Conservation (phyloP, 2,329 filamentous ascomycete genomes). For the Bimuria novae-zelandiae region DNA sequence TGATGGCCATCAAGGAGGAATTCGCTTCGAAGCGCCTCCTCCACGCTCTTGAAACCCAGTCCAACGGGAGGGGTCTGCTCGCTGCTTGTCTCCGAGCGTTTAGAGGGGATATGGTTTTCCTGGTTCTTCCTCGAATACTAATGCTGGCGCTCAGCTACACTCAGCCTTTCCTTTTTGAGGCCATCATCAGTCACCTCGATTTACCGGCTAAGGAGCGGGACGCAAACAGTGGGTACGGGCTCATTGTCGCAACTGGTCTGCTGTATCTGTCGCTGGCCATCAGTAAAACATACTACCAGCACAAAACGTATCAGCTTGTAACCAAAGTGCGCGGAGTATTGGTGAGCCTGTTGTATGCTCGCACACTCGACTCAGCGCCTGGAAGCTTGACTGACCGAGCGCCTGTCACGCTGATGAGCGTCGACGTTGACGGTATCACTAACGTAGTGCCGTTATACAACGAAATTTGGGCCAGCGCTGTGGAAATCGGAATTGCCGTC, state of each 20-base stretch:
- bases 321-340: constrained; percentile 6
- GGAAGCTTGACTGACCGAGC: neutral
- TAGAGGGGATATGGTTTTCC: neutral
- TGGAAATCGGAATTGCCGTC: constrained; percentile 17
- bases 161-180: constrained; percentile 10
- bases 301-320: constrained; percentile 13
- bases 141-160: constrained; percentile 8
- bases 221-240: constrained; percentile 2
- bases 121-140: constrained; percentile 2
- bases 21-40: constrained; percentile 2
- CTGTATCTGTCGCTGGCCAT: constrained; percentile 7
- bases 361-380: constrained; percentile 2
- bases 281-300: constrained; percentile 12
- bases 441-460: constrained; percentile 12
- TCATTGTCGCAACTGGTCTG: constrained; percentile 11
- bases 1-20: constrained; percentile 5
- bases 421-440: constrained; percentile 10
- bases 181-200: constrained; percentile 2
- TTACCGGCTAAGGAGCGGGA: neutral
- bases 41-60: too few species aligned
- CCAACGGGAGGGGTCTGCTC: neutral
- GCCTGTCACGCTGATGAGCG: constrained; percentile 8
- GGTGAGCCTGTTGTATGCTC: constrained; percentile 8
- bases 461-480: constrained; percentile 24
- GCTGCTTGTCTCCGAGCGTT: neutral